Conservation (phyloP, 495 filamentous ascomycete genomes). For the Penicillium desertorum region DNA sequence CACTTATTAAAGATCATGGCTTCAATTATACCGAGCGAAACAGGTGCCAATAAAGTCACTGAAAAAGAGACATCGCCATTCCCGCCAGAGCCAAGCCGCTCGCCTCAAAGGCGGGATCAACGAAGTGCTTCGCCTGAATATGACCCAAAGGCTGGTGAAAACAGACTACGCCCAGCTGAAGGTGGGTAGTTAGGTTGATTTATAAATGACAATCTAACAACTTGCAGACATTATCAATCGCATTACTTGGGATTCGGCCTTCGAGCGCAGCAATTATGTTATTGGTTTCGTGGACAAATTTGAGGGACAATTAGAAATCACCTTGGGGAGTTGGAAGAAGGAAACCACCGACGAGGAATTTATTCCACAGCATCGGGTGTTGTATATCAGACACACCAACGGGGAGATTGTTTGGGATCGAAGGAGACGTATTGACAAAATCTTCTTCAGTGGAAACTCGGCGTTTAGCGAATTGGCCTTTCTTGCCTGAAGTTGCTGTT, state of each 20-base stretch:
- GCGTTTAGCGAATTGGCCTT: constrained; percentile 40
- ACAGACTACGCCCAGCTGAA: constrained; percentile 16
- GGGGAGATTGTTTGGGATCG: constrained; percentile 58
- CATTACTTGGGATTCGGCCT: constrained; percentile 65
- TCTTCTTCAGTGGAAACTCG: constrained; percentile 59
- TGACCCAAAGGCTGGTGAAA: constrained; percentile 12
- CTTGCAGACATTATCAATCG: constrained; percentile 65
- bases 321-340: constrained; percentile 65
- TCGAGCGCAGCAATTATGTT: constrained; percentile 63
- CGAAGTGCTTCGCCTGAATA: constrained; percentile 1
- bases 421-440: constrained; percentile 51
- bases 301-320: constrained; percentile 60
- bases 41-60: background rate
- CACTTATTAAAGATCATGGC: background rate
- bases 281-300: constrained; percentile 79
- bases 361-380: constrained; percentile 76
- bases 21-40: background rate
- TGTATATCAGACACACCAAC: constrained; percentile 63
- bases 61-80: background rate
- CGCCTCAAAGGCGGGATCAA: too few species aligned
- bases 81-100: too few species aligned
- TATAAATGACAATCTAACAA: background rate
- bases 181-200: background rate
- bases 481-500: constrained; percentile 18
- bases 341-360: constrained; percentile 82